Evolutionary conservation across 495 filamentous ascomycete genomes (phyloP), one percentile per base, ranked within the genome.

Genomic region (Tetracladium setigerum): DNA sequence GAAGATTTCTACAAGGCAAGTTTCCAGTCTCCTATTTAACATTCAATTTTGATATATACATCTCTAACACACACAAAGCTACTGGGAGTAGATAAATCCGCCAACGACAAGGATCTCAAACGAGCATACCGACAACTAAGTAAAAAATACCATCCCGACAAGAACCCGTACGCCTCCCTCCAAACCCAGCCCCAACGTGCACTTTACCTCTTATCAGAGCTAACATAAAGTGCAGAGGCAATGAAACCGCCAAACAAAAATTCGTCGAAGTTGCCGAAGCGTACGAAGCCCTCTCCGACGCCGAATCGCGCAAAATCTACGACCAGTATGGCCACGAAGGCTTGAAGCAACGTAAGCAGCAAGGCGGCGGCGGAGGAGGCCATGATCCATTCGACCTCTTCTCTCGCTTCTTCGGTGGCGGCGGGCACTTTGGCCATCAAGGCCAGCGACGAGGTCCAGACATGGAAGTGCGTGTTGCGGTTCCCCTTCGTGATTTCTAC

Each of bases 301-400:
- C 81, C 33, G 83, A 91, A 48, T 79, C 81, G 16, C 87, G 92
- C 46, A 79, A 84, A 48, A 87, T 97, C 61, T 99, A 99, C 76
- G 90, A 99, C 65, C 85, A 92, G 60, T 87, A 94, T 64, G 92
- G 92, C 38, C 86, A 95, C 57, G 90, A 95, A 42, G 92, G 89
- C 7, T 69, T 96, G 31, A 78, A 87, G 55, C 83, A 92, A 62
- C 89, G 90, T 55, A 77, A 86, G 49, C 78, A 84, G 53, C 83
- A 85, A 19, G 83, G 83, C 43, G 69, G 67, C 11, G 76, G 79
- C 4, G 73, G 73, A 18, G 71, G 73, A 7, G 69, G 74, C 41
- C 82, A 95, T 65, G 90, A 98, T 61, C 92, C 92, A 14, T 97
- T 99, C 68, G 92, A 99, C 62, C 68, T 99, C 18, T 99, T 99